phyloP scores from a whole-genome alignment of 2,329 filamentous ascomycete genomes.

The Penicillium sp. region DNA sequence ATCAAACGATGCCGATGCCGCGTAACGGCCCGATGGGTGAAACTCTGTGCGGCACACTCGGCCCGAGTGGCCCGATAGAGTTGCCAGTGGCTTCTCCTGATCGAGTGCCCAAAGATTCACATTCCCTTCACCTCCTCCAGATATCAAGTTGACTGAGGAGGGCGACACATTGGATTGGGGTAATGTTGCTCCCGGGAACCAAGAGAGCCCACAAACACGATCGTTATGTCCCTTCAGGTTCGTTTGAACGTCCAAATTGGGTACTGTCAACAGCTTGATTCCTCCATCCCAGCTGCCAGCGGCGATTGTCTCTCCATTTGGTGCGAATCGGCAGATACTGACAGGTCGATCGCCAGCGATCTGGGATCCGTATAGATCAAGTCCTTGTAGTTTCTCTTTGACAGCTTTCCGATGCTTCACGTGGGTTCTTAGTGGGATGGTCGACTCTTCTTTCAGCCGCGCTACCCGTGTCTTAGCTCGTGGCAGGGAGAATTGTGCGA shows the following conservation, averaged over 20 bases:
- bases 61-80: constrained; percentile 73
- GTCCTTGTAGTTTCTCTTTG: constrained; percentile 73
- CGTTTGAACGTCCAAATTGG: constrained; percentile 69
- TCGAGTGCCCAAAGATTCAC: constrained; percentile 86
- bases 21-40: constrained; percentile 81
- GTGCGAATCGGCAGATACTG: constrained; percentile 85
- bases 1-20: constrained; percentile 91
- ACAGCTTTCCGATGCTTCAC: constrained; percentile 86
- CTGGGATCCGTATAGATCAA: constrained; percentile 90
- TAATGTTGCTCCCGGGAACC: constrained; percentile 78
- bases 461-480: constrained; percentile 70
- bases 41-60: constrained; percentile 91
- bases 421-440: constrained; percentile 79
- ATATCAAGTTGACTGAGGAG: constrained; percentile 75
- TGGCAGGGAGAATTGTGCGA: constrained; percentile 78
- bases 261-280: constrained; percentile 78
- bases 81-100: constrained; percentile 77
- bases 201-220: constrained; percentile 82
- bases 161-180: constrained; percentile 64
- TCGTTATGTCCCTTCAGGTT: constrained; percentile 78
- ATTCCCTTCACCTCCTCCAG: constrained; percentile 80
- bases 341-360: constrained; percentile 85
- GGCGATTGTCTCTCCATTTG: constrained; percentile 74
- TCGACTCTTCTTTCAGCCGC: constrained; percentile 72
- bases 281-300: constrained; percentile 91